Percentiles rank a stretch among this genome's conserved stretches.
Conservation (phyloP, 805 yeast genomes). For the Saccharomycopsis lassenensis region DNA sequence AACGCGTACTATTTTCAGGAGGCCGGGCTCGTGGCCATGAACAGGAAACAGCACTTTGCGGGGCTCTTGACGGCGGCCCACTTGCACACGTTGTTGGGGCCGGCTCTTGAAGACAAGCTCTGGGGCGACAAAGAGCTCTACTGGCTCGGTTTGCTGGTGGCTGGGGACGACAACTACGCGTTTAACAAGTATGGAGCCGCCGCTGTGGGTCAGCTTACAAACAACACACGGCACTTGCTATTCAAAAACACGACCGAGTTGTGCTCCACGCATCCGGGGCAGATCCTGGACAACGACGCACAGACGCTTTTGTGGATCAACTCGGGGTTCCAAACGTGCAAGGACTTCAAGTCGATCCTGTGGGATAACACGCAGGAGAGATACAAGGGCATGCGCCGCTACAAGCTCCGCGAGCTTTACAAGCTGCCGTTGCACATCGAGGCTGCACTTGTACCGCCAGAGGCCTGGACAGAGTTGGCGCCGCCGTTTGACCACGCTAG, state of each 20-base stretch:
- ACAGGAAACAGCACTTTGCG: conserved; percentile 33
- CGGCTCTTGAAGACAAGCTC: conserved; percentile 34
- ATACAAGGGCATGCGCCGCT: conserved; percentile 19
- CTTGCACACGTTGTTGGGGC: conserved; percentile 28
- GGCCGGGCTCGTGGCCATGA: conserved; percentile 33
- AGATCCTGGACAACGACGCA: conserved; percentile 39
- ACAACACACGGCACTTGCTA: conserved; percentile 21
- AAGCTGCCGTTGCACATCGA: conserved; percentile 31
- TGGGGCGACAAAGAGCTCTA: conserved; percentile 70
- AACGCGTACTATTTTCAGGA: conserved; percentile 35
- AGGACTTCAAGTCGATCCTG: conserved; percentile 27
- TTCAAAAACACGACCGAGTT: conserved; percentile 27
- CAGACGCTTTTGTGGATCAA: conserved; percentile 44
- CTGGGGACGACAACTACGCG: conserved; percentile 44
- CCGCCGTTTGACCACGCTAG: conserved; percentile 28
- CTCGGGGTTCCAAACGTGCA: conserved; percentile 44
- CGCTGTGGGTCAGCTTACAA: conserved; percentile 38
- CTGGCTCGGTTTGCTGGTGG: conserved; percentile 52
- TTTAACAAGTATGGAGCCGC: conserved; percentile 46
- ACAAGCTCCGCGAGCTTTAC: conserved; percentile 25
- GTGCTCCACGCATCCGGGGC: conserved; percentile 55
- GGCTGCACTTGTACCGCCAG: conserved; percentile 44
- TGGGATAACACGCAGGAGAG: conserved; percentile 26
- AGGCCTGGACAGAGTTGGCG: conserved; percentile 25
- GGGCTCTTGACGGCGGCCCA: conserved; percentile 34